Conservation (phyloP, 306 rosid genomes). For the Vigna trinervia region DNA sequence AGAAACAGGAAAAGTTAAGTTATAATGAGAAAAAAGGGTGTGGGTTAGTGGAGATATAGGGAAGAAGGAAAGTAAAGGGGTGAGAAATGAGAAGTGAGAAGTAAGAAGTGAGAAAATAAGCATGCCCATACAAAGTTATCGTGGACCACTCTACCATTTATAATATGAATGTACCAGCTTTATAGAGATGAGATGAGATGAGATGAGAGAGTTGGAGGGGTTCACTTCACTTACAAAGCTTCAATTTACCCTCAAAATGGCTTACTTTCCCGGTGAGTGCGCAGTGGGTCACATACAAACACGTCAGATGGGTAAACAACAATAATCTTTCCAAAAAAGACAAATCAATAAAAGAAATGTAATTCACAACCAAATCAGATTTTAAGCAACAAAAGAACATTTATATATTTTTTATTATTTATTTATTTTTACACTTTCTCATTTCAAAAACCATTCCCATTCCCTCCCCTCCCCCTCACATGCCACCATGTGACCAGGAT, state of each 20-base stretch:
- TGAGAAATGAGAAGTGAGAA: neutral
- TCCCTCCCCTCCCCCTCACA: constrained; percentile 78
- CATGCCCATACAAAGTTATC: constrained; percentile 51
- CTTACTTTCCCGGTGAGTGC: constrained; percentile 79
- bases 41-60: constrained; percentile 1
- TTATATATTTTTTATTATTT: too few relatives aligned
- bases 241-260: constrained; percentile 56
- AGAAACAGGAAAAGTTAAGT: neutral
- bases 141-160: constrained; percentile 84
- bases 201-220: constrained; percentile 22
- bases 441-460: too few relatives aligned
- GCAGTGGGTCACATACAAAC: constrained; percentile 74
- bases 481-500: constrained; percentile 83
- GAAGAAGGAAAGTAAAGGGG: constrained; percentile 7
- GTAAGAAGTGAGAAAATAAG: constrained; percentile 34
- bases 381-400: neutral
- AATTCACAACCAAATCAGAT: constrained; percentile 26
- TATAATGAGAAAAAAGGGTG: constrained; percentile 16
- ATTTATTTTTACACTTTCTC: too few relatives aligned
- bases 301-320: constrained; percentile 57
- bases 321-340: constrained; percentile 49
- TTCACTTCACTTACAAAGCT: constrained; percentile 52
- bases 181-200: constrained; percentile 52
- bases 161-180: constrained; percentile 72
- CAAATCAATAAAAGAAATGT: constrained; percentile 37